Base-by-base conservation (phyloP, 1,284 basidiomycete species). In the Athelia sp. region DNA sequence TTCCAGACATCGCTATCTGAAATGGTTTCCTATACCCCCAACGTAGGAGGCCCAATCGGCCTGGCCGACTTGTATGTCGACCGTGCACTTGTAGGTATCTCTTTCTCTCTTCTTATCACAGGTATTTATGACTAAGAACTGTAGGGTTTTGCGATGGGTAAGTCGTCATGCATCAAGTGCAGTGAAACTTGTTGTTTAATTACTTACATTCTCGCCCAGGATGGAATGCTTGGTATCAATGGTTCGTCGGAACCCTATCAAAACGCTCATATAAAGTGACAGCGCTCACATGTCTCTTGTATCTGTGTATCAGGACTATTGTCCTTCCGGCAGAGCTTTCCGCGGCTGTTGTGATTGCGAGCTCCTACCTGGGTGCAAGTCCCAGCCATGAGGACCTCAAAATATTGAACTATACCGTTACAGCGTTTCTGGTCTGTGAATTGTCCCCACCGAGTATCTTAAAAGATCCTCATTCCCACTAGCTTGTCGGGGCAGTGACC, bases 81-180 rank as follows among this genome's bases (percentile, higher is more conserved):
- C 36, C 36, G 19, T 9, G 36, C 36, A 40, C 36, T 40, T 6
- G 36, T 40, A 40, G 9, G 36, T 40, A 40, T 40, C n/a, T 21
- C n/a, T n/a, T n/a, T n/a, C n/a, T n/a, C n/a, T n/a, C n/a, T n/a
- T n/a, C n/a, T n/a, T n/a, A n/a, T n/a, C n/a, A n/a, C n/a, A n/a
- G n/a, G n/a, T n/a, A n/a, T n/a, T n/a, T n/a, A n/a, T n/a, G n/a
- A n/a, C n/a, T n/a, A n/a, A n/a, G n/a, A n/a, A n/a, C n/a, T n/a
- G n/a, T n/a, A 40, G 36, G 36, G 36, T 4, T 40, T 40, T n/a
- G 36, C 36, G 15, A 40, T 40, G 36, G 36, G 36, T 40, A 40
- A 17, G 36, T 40, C 26, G 26, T 29, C 13, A 13, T 4, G 36
- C 36, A n/a, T 40, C 15, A n/a, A 21, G 6, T 40, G 6, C 8